Percentiles rank a stretch among this genome's conserved stretches.
These are phyloP conservation scores for Perilla frutescens DNA, from an alignment of 257 asterid species.

Conservation along the genomic window DNA sequence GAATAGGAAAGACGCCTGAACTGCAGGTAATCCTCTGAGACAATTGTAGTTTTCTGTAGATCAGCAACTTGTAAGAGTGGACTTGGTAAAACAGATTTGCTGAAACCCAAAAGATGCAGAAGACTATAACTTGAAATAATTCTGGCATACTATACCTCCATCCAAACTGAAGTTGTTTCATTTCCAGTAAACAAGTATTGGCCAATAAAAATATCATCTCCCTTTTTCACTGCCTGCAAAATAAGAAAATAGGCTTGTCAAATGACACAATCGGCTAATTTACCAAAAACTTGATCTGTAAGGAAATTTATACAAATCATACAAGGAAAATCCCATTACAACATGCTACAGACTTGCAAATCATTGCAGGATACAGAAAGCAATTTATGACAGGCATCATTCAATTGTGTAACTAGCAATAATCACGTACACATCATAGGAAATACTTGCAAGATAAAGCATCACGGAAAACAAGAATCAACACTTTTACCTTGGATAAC, in stretches of 20 bases:
- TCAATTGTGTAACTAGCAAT: neutral
- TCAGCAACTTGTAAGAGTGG: constrained; percentile 27
- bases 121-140: neutral
- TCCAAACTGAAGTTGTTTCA: constrained; percentile 70
- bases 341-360: neutral
- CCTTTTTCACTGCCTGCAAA: constrained; percentile 54
- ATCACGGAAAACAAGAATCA: neutral
- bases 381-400: neutral
- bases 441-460: neutral
- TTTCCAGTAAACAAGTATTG: constrained; percentile 70
- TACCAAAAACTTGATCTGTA: neutral
- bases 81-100: neutral
- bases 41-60: neutral
- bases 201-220: constrained; percentile 67
- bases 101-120: neutral
- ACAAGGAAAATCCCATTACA: neutral
- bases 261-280: neutral
- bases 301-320: neutral
- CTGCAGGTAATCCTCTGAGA: neutral
- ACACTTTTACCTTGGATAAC: constrained; percentile 57
- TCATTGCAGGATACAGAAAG: neutral
- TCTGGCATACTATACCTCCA: constrained; percentile 48
- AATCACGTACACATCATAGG: neutral
- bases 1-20: constrained; percentile 1
- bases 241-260: constrained; percentile 1